A percentile compares a stretch with the other conserved stretches of the same genome.
phyloP scores from a whole-genome alignment of 345 rosid genomes.

The Linum trigynum region DNA sequence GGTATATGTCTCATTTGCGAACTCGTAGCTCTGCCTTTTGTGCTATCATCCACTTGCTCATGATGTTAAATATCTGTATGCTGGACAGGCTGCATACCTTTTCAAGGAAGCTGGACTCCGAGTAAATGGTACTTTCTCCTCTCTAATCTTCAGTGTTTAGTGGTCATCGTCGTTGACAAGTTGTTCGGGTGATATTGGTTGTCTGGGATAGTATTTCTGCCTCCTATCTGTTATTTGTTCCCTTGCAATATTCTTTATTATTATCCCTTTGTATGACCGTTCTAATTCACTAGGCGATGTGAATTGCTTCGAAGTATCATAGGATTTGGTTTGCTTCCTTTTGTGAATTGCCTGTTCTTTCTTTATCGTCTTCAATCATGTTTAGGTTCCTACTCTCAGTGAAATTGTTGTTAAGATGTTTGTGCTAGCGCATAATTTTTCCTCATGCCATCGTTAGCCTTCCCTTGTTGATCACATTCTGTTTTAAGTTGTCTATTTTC shows the following conservation, averaged over 20 bases:
- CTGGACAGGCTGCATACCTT: slow-evolving; percentile 24
- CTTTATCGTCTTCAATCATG: too few species aligned
- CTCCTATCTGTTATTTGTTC: too few species aligned
- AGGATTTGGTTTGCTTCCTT: too few species aligned
- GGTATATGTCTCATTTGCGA: not conserved
- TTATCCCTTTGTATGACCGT: not conserved
- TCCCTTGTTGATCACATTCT: too few species aligned
- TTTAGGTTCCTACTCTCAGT: not conserved
- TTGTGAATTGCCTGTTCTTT: too few species aligned
- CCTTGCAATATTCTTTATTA: too few species aligned
- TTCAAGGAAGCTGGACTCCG: slow-evolving; percentile 19
- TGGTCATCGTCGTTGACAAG: not conserved
- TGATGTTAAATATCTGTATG: not conserved
- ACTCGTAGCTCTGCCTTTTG: not conserved
- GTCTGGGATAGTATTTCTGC: not conserved
- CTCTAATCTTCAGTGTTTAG: not conserved
- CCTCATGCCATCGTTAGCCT: too few species aligned
- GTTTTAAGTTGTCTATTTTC: too few species aligned
- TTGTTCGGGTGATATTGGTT: not conserved
- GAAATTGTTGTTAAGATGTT: too few species aligned
- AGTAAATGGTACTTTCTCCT: slow-evolving; percentile 13
- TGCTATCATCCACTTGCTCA: not conserved
- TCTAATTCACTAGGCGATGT: not conserved
- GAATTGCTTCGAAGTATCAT: not conserved
- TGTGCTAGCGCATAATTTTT: too few species aligned